phyloP scores from a whole-genome alignment of 148 eudicot genomes.

The Cornus kousa region DNA sequence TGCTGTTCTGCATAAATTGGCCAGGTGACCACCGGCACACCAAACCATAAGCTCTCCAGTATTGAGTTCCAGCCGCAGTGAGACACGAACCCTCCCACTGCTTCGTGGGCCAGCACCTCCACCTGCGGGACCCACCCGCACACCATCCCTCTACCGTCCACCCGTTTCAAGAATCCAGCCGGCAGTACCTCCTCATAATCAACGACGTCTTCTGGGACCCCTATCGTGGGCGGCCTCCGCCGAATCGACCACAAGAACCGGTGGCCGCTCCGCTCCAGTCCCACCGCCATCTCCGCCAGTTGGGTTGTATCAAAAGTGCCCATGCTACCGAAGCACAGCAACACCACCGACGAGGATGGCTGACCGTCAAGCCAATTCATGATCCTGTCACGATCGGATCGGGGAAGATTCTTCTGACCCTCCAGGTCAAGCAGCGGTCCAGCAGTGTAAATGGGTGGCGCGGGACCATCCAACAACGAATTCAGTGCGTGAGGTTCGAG shows the following conservation, averaged over 20 bases:
- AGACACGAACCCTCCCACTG: constrained; percentile 27
- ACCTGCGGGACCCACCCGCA: constrained; percentile 43
- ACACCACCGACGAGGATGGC: constrained; percentile 34
- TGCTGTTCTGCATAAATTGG: constrained; percentile 34
- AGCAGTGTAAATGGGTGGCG: constrained; percentile 30
- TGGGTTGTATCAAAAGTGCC: constrained; percentile 35
- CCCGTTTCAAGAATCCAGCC: constrained; percentile 33
- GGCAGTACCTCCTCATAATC: constrained; percentile 22
- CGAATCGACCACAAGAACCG: constrained; percentile 41
- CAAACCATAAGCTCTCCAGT: constrained; percentile 34
- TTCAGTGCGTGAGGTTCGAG: constrained; percentile 19
- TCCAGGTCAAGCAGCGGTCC: constrained; percentile 29
- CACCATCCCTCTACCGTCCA: constrained; percentile 23
- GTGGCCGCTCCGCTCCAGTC: constrained; percentile 27
- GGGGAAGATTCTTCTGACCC: no score
- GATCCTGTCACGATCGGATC: background rate
- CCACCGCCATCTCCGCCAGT: constrained; percentile 36
- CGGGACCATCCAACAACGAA: background rate
- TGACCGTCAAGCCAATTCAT: constrained; percentile 39
- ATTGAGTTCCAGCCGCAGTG: constrained; percentile 44
- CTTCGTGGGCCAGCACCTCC: constrained; percentile 19
- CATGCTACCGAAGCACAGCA: constrained; percentile 46
- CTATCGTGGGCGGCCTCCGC: background rate
- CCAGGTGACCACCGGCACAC: constrained; percentile 33
- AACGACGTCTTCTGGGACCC: background rate